phyloP scores from a whole-genome alignment of 2,329 filamentous ascomycete genomes.

The Sarocladium brachiariae region DNA sequence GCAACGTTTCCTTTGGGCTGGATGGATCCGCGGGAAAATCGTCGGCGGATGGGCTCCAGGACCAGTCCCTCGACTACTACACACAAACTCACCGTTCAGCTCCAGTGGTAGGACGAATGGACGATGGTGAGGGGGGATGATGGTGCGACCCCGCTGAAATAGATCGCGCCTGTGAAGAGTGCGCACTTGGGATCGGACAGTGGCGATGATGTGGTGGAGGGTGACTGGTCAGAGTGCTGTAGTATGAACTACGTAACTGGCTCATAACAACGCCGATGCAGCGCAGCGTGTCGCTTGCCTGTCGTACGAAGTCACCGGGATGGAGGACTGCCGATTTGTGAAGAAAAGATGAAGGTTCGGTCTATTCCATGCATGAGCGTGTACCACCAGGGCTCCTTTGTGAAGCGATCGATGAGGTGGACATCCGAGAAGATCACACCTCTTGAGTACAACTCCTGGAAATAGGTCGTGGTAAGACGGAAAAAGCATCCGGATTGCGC shows the following conservation, averaged over 20 bases:
- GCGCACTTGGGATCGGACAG: neutral
- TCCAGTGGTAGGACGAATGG: neutral
- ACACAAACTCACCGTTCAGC: too few relatives aligned
- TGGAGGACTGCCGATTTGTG: neutral
- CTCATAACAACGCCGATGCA: too few relatives aligned
- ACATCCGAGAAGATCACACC: neutral
- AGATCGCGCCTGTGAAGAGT: too few relatives aligned
- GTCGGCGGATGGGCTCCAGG: neutral
- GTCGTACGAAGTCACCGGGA: too few relatives aligned
- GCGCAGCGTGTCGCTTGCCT: too few relatives aligned
- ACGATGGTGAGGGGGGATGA: neutral
- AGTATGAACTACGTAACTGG: too few relatives aligned
- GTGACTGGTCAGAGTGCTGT: neutral
- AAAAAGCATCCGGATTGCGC: neutral
- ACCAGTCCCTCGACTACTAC: too few relatives aligned
- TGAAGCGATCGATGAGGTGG: neutral
- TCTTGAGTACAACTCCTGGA: too few relatives aligned
- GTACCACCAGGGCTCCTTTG: neutral
- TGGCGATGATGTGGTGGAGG: neutral
- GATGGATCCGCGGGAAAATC: conserved; percentile 1
- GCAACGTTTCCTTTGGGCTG: neutral
- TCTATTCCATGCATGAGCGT: too few relatives aligned
- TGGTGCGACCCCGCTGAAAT: neutral
- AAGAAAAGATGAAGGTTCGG: neutral
- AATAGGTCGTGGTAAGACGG: neutral